A percentile compares a stretch with the other conserved stretches of the same genome.
Conservation (phyloP, 2,329 filamentous ascomycete genomes). For the Talaromyces atroroseus region DNA sequence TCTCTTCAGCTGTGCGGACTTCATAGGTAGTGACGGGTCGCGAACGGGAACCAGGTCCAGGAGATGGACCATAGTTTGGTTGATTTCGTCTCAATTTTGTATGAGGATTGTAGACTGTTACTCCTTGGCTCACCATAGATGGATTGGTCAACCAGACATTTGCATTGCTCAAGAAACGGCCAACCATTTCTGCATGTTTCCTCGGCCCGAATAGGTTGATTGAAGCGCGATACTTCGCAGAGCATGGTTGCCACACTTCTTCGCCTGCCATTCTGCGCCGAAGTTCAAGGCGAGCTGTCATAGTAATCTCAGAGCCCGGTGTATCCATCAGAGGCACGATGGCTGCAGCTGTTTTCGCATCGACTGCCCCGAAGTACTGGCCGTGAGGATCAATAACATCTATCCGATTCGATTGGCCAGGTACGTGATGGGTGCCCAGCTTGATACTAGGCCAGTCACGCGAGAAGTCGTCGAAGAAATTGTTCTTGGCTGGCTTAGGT, state of each 20-base stretch:
- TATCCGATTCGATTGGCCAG: constrained; percentile 57
- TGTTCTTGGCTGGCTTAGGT: constrained; percentile 60
- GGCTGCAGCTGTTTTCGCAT: constrained; percentile 59
- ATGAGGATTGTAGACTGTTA: constrained; percentile 74
- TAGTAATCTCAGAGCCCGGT: constrained; percentile 57
- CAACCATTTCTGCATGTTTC: constrained; percentile 60
- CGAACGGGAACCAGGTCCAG: constrained; percentile 19
- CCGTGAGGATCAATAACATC: constrained; percentile 67
- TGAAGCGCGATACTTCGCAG: constrained; percentile 58
- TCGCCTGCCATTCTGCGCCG: constrained; percentile 62
- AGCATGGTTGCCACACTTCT: constrained; percentile 56
- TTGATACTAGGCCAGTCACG: constrained; percentile 68
- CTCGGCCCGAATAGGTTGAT: constrained; percentile 75
- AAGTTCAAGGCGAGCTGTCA: constrained; percentile 64
- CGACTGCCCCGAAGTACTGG: constrained; percentile 69
- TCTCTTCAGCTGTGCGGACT: constrained; percentile 72
- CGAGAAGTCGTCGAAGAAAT: constrained; percentile 49
- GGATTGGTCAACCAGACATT: constrained; percentile 64
- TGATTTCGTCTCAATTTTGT: constrained; percentile 44
- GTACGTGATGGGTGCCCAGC: constrained; percentile 59
- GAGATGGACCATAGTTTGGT: constrained; percentile 24
- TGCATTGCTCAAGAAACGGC: constrained; percentile 60
- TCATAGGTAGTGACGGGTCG: constrained; percentile 31
- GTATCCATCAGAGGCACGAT: constrained; percentile 70
- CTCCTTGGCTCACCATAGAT: constrained; percentile 60